These are phyloP conservation scores for Psilocybe cubensis DNA, from an alignment of 768 basidiomycete genomes.

Conservation along the genomic window DNA sequence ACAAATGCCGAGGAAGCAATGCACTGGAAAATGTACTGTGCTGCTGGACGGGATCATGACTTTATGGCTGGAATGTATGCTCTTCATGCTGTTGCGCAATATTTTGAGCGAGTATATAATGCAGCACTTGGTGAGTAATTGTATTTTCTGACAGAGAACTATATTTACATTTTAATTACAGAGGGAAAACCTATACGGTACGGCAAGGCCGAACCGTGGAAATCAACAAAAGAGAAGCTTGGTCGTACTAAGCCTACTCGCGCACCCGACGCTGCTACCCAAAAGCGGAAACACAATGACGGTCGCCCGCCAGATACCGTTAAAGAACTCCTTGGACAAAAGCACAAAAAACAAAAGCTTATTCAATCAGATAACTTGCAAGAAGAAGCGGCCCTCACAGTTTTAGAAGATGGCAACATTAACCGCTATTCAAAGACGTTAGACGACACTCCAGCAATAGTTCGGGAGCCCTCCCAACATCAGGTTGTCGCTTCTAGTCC, in stretches of 20 bases:
- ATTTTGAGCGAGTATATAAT: conserved; percentile 21
- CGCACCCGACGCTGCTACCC: background rate
- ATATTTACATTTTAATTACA: background rate
- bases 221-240: conserved; percentile 6
- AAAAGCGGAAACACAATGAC: conserved; percentile 26
- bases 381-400: too few species aligned
- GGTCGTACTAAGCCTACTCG: conserved; percentile 27
- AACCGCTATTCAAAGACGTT: too few species aligned
- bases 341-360: background rate
- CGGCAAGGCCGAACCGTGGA: conserved; percentile 31
- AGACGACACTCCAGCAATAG: too few species aligned
- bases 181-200: conserved; percentile 24
- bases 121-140: conserved; percentile 10
- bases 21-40: conserved; percentile 30
- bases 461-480: too few species aligned
- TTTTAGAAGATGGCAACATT: too few species aligned
- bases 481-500: too few species aligned
- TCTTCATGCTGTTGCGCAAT: conserved; percentile 15
- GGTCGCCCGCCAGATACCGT: conserved; percentile 23
- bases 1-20: conserved; percentile 34
- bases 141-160: background rate
- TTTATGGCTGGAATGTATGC: conserved; percentile 17
- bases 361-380: background rate
- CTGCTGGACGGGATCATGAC: conserved; percentile 18
- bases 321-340: conserved; percentile 9